Base-by-base conservation (phyloP, 768 basidiomycete species). In the Rhizopogon vesiculosus region DNA sequence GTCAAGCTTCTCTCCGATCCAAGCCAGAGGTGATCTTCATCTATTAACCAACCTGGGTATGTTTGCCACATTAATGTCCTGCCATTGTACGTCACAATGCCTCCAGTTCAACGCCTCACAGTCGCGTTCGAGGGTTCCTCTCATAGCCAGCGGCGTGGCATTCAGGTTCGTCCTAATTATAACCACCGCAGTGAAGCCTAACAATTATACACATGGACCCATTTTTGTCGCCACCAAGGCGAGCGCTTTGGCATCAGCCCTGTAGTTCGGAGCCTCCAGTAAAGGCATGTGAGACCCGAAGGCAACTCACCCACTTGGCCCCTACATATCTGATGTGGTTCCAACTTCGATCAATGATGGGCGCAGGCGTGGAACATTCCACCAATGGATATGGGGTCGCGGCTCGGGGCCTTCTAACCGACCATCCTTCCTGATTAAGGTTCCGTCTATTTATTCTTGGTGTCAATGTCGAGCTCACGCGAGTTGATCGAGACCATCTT, bases 1-100 rank as follows among this genome's bases (percentile, higher is more conserved):
- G 61, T 53, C 61, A 57, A 62, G 63, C 67, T 64, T 45, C 52
- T 45, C 22, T 53, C 52, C 53, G 53, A 46, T 54, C 31, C 43
- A 54, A 54, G 45, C 43, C 31, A 33, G 31, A 33, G 29, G 35
- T 48, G 45, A 54, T 54, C 45, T 49, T 54, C 53, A 51, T 50
- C n/a, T 48, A 25, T 51, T 59, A 76, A 74, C 48, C 19, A 35
- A 39, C 74, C 74, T 18, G 54, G 79, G 45, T 79, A 77, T 64
- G 66, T 78, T 22, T 74, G 79, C 51, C 70, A 60, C 64, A 44
- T 53, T 62, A 12, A 56, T 48, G 16, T 40, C 46, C 46, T 35
- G 18, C 46, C 9, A 29, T 22, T 28, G 53, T 56, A 56, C 41
- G 45, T 51, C 49, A 45, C 2, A 2, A 18, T 5, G 15, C 35